Conservation (phyloP, 2,329 filamentous ascomycete species). For the Ascochyta lentis region DNA sequence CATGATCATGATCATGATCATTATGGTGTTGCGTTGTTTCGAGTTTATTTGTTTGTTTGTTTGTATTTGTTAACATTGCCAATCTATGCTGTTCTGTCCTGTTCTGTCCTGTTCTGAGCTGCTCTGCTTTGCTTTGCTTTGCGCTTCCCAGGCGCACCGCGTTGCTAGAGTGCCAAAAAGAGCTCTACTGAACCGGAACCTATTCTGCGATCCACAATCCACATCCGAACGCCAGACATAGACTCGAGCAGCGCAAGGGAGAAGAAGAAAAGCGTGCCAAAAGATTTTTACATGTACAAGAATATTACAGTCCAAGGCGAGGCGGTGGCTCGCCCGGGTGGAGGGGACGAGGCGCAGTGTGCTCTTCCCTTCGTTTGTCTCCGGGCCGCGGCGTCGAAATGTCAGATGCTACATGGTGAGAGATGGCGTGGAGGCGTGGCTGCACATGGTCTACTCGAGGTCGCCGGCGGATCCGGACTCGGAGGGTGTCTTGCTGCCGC, state of each 20-base stretch:
- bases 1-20: no score
- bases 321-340: constrained; percentile 26
- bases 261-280: constrained; percentile 26
- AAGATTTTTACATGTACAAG: constrained; percentile 42
- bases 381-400: constrained; percentile 14
- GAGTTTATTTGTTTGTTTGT: no score
- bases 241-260: constrained; percentile 37
- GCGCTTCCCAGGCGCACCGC: constrained; percentile 23
- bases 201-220: no score
- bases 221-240: constrained; percentile 8
- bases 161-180: neutral
- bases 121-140: neutral
- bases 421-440: neutral
- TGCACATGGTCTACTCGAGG: constrained; percentile 36
- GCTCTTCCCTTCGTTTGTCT: neutral
- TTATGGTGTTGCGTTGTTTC: no score
- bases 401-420: constrained; percentile 13
- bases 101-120: neutral
- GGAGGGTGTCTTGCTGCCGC: constrained; percentile 46
- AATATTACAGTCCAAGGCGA: constrained; percentile 39
- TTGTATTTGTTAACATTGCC: constrained; percentile 24
- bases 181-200: no score
- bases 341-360: neutral
- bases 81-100: constrained; percentile 29
- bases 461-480: constrained; percentile 44